Conservation (phyloP, 331 rosid genomes). For the Spiraea crenata region DNA sequence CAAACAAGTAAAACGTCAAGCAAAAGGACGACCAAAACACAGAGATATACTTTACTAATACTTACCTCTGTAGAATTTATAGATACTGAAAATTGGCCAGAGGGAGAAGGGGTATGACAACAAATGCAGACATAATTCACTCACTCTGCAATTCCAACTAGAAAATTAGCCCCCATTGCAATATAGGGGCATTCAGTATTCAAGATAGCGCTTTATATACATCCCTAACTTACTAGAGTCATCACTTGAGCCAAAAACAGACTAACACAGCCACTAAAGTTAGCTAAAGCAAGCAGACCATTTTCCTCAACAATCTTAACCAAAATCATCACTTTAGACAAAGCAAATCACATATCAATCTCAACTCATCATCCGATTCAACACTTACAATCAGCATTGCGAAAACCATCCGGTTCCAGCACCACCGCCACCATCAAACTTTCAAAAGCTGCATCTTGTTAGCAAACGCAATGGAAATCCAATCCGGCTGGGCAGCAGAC, state of each 20-base stretch:
- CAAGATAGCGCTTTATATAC: neutral
- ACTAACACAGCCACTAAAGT: neutral
- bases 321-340: neutral
- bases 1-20: neutral
- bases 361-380: neutral
- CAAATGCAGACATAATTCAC: neutral
- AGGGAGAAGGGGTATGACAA: neutral
- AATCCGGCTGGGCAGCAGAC: conserved; percentile 81
- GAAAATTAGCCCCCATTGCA: neutral
- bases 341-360: neutral
- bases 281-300: neutral
- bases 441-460: conserved; percentile 94
- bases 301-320: neutral
- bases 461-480: conserved; percentile 86
- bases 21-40: neutral
- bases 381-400: neutral
- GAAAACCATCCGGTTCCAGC: neutral
- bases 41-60: neutral
- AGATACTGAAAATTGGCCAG: neutral
- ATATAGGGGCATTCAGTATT: neutral
- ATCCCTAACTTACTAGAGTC: neutral
- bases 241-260: neutral
- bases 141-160: neutral
- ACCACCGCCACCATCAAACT: conserved; percentile 33
- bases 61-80: neutral